Percentiles rank a stretch among this genome's conserved stretches.
Evolutionary conservation across 2,329 filamentous ascomycete genomes (phyloP).

Genomic region (Beauveria sp.): DNA sequence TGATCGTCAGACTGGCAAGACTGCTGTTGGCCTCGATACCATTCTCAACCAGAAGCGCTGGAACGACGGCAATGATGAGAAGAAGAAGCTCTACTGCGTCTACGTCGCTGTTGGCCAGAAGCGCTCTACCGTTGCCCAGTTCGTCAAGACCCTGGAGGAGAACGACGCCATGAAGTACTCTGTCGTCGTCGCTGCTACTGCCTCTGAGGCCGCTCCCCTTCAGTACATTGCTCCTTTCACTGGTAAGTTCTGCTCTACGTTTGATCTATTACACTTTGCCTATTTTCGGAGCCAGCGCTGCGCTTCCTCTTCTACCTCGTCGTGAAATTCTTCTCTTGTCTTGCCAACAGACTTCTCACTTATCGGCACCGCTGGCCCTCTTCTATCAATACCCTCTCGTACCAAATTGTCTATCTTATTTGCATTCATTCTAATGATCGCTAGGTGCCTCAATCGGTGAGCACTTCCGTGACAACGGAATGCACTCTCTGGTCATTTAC

Average conservation of each 20-base stretch:
- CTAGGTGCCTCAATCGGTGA: slow-evolving; percentile 42
- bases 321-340: too few species aligned
- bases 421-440: not conserved
- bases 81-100: slow-evolving; percentile 98
- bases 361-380: not conserved
- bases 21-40: slow-evolving; percentile 92
- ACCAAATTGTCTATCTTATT: slow-evolving; percentile 18
- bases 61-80: slow-evolving; percentile 82
- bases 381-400: not conserved
- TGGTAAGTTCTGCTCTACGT: slow-evolving; percentile 34
- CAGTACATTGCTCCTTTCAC: slow-evolving; percentile 95
- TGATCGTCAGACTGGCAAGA: slow-evolving; percentile 99
- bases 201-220: slow-evolving; percentile 90
- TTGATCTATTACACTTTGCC: not conserved
- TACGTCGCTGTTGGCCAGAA: slow-evolving; percentile 99
- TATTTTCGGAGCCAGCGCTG: not conserved
- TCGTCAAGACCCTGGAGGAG: slow-evolving; percentile 99
- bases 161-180: slow-evolving; percentile 99
- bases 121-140: slow-evolving; percentile 97
- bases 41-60: slow-evolving; percentile 99
- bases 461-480: slow-evolving; percentile 74
- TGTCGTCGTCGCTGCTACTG: slow-evolving; percentile 88
- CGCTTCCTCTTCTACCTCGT: too few species aligned
- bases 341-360: too few species aligned
- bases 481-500: slow-evolving; percentile 83